Percentiles rank a stretch among this genome's conserved stretches.
phyloP scores from a whole-genome alignment of 345 rosid species.

The Excoecaria agallocha region DNA sequence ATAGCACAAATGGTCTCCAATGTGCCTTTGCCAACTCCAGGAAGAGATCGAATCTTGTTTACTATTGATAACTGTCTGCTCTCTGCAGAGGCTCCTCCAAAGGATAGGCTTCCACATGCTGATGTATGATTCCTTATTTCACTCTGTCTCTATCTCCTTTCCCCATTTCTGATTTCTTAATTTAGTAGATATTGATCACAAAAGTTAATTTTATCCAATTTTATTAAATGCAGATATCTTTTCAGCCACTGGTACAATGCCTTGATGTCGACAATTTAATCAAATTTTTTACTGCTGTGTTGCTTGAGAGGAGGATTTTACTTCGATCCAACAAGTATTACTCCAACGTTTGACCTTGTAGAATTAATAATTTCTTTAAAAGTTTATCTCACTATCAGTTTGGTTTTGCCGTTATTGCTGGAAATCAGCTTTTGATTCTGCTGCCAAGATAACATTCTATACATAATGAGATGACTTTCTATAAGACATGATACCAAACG shows the following conservation, averaged over 20 bases:
- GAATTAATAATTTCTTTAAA: slow-evolving; percentile 1
- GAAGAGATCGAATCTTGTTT: slow-evolving; percentile 85
- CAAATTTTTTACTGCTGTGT: slow-evolving; percentile 80
- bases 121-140: slow-evolving; percentile 55
- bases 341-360: slow-evolving; percentile 13
- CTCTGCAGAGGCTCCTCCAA: slow-evolving; percentile 88
- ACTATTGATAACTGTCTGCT: slow-evolving; percentile 85
- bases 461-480: neutral
- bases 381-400: neutral
- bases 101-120: slow-evolving; percentile 87
- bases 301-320: slow-evolving; percentile 89
- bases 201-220: neutral
- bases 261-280: slow-evolving; percentile 93
- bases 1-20: slow-evolving; percentile 68
- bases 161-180: slow-evolving; percentile 14
- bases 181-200: neutral
- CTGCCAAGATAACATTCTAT: neutral
- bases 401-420: neutral
- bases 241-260: slow-evolving; percentile 94
- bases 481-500: neutral
- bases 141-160: slow-evolving; percentile 12
- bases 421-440: neutral
- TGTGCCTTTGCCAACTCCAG: slow-evolving; percentile 94
- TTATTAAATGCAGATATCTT: slow-evolving; percentile 69
- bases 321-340: slow-evolving; percentile 91